Base-by-base conservation (phyloP, 495 filamentous ascomycete species). In the Evansstolkia leycettana region DNA sequence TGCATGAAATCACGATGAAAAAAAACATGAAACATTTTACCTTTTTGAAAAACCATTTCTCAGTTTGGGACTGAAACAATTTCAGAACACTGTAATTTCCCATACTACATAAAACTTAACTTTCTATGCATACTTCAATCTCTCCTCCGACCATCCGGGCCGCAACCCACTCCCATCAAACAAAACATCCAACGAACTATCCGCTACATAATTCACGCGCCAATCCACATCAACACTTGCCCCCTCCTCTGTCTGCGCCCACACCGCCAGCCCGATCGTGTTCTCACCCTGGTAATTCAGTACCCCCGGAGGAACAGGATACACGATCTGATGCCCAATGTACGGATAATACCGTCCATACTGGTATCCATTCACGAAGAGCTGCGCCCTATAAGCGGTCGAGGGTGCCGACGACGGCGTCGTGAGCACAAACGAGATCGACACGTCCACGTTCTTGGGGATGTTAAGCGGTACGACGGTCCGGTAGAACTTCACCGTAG, bases 401-500 rank as follows among this genome's bases (percentile, higher is more conserved):
- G n/a, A n/a, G 7, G 43, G 46, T 10, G 37, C 36, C 4, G 45
- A 28, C 0, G 48, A 19, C 3, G 54, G 50, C 0, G 60, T 48
- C 5, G 50, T 51, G 2, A 65, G 40, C 9, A 60, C 38, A 17
- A 67, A 55, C 0, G 64, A 62, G 15, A 82, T 57, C 3, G 76
- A 65, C 2, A 64, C 46, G 40, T 68, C 64, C 9, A 54, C 31
- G 5, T 50, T 45, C 1, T 31, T 16, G 18, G 58, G 54, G 8
- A 84, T 36, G 31, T 69, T 42, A 5, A 84, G 57, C 8, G 63
- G 54, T 17, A 84, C 57, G 3, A 55, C 54, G 0, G 74, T 66
- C 19, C 70, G 65, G 58, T 78, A 83, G 51, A 79, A 82, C 5
- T 70, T 72, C 0, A 79, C 65, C 1, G 47, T 47, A 1, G 45